These are phyloP conservation scores for Suillus variegatus DNA, from an alignment of 768 basidiomycete species.

Conservation along the genomic window DNA sequence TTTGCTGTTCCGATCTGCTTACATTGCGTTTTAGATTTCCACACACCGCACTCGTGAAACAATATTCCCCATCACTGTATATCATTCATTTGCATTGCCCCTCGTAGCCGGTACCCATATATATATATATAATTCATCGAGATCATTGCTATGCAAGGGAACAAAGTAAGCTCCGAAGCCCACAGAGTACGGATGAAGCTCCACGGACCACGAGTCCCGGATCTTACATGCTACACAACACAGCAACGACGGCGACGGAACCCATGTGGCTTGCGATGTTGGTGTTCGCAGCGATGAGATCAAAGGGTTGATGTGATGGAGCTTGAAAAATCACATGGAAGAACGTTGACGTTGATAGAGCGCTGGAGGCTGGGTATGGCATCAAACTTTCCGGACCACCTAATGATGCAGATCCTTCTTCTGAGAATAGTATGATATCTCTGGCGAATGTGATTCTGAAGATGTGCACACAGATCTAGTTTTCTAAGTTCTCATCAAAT, in stretches of 20 bases:
- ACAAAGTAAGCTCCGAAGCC: background rate
- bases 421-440: background rate
- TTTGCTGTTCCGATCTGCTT: background rate
- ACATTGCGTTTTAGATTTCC: constrained; percentile 6
- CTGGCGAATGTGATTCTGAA: background rate
- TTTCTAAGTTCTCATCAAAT: background rate
- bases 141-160: constrained; percentile 2
- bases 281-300: background rate
- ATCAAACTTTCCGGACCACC: background rate
- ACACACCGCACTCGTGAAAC: background rate
- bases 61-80: constrained; percentile 2
- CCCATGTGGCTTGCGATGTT: background rate
- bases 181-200: constrained; percentile 1
- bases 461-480: background rate
- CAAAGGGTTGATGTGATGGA: background rate
- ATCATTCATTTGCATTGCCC: constrained; percentile 17
- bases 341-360: background rate
- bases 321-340: constrained; percentile 1
- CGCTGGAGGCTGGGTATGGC: background rate
- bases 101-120: constrained; percentile 8
- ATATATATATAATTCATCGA: constrained; percentile 6
- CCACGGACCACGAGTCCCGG: background rate
- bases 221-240: constrained; percentile 1
- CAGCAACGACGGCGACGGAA: background rate
- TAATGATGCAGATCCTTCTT: background rate